Evolutionary conservation across 129 eudicot species (phyloP).

Genomic region (Saposhnikovia divaricata): DNA sequence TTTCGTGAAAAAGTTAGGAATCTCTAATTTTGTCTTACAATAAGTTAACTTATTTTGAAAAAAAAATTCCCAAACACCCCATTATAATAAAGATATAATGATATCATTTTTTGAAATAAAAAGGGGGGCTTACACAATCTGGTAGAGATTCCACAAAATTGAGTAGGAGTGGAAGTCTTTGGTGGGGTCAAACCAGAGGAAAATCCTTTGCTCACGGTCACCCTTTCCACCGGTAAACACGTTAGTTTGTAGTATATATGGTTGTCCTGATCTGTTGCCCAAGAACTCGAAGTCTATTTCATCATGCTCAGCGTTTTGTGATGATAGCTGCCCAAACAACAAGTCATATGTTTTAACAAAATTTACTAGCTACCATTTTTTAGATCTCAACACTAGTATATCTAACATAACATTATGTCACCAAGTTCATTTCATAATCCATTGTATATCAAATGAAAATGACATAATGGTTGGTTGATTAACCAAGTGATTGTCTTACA

Average conservation of each 20-base stretch:
- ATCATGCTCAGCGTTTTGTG: constrained; percentile 79
- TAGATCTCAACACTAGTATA: background rate
- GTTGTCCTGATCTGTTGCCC: constrained; percentile 84
- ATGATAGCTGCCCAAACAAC: constrained; percentile 44
- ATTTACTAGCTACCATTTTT: background rate
- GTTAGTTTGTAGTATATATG: constrained; percentile 77
- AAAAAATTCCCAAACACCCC: too few species aligned
- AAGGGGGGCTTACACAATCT: constrained; percentile 59
- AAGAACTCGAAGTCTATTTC: constrained; percentile 88
- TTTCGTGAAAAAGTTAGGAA: too few species aligned
- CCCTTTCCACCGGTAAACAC: constrained; percentile 92
- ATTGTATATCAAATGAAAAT: background rate
- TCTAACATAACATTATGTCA: background rate
- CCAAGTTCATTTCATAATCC: background rate
- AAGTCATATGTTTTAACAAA: background rate
- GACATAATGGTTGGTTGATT: background rate
- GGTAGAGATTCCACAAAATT: constrained; percentile 76
- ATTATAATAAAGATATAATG: too few species aligned
- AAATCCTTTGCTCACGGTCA: constrained; percentile 74
- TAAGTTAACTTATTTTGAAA: too few species aligned
- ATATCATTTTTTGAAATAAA: too few species aligned
- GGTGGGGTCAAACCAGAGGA: constrained; percentile 84
- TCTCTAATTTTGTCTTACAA: too few species aligned
- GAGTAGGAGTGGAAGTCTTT: constrained; percentile 65
- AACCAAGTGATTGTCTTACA: background rate